Evolutionary conservation across 495 filamentous ascomycete species (phyloP), one percentile per base, ranked within the genome.

Genomic region (Hypoxylon subgilvum): DNA sequence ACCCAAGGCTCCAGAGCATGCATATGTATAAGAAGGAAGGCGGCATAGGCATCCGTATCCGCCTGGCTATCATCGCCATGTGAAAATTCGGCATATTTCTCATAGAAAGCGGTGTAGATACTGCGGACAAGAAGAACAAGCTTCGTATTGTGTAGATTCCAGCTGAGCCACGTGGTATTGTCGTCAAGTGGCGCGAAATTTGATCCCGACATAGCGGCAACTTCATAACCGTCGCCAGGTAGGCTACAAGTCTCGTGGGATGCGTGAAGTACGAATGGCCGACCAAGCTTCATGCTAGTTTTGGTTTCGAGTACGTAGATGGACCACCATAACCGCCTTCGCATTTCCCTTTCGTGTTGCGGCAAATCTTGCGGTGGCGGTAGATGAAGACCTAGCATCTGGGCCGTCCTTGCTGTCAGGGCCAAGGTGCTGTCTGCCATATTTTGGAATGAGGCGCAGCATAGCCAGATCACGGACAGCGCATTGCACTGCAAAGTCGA

Each of bases 401-500:
- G 66, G 4, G 79, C 79, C 3, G 69, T 77, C 8, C 73, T 67
- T 7, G 77, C 67, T 2, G 78, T 75, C 12, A 73, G 52, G 8
- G 60, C 74, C 2, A 72, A 40, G 7, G 71, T 61, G 52, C 53
- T 74, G 38, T 81, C 57, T 3, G 75, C 69, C 68, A 74, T 78
- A 39, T 79, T 82, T 12, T 73, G 73, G 19, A 78, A 79, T 6
- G 74, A 76, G 0, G 71, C 80, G 35, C 68, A 65, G 41, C 65
- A 75, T 1, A 82, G 69, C 59, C 80, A 83, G 9, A 82, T 57
- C 4, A 71, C 63, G 17, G 65, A 76, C 5, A 77, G 59, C 10
- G 82, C 67, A 47, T 81, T 73, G 56, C 76, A 77, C 48, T 84
- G 81, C n/a, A 84, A 38, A 0, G 78, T 81, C 4, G 69, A 61